A percentile compares a stretch with the other conserved stretches of the same genome.
Evolutionary conservation across 2,329 filamentous ascomycete genomes (phyloP).

Genomic region (Ascomycota sp.): DNA sequence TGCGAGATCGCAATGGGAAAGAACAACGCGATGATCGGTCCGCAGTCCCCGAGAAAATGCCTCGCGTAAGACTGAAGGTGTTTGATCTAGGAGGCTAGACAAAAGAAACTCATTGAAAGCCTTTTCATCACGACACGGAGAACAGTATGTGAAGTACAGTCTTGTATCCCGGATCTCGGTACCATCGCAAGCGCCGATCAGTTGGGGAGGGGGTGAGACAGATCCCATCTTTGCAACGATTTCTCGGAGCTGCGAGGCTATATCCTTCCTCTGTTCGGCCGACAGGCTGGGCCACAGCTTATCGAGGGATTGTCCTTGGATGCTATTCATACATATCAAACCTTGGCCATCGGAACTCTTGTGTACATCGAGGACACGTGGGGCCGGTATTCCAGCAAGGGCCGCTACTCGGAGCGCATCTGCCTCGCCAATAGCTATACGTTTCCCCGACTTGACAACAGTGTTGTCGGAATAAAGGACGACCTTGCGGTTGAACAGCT

Average conservation of each 20-base stretch:
- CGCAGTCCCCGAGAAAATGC: constrained; percentile 7
- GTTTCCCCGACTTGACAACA: constrained; percentile 8
- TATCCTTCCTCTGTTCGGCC: constrained; percentile 5
- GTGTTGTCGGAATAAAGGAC: constrained; percentile 6
- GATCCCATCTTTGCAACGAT: constrained; percentile 8
- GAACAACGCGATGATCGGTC: constrained; percentile 14
- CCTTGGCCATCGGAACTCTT: constrained; percentile 4
- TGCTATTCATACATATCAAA: constrained; percentile 8
- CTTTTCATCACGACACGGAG: constrained; percentile 5
- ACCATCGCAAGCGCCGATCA: constrained; percentile 9
- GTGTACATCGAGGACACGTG: constrained; percentile 4
- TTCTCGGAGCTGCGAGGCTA: constrained; percentile 7
- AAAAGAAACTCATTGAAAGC: constrained; percentile 9
- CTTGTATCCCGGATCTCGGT: constrained; percentile 9
- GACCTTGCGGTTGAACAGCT: constrained; percentile 6
- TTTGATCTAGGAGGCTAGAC: constrained; percentile 3
- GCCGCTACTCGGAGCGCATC: constrained; percentile 7
- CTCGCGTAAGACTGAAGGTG: constrained; percentile 4
- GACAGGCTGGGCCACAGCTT: constrained; percentile 8
- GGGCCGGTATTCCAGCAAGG: constrained; percentile 6
- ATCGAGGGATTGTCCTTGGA: constrained; percentile 8
- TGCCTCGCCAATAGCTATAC: constrained; percentile 7
- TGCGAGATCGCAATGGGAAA: constrained; percentile 30
- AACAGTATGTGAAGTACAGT: constrained; percentile 5
- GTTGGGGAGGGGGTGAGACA: constrained; percentile 4